Conservation (phyloP, 2,329 filamentous ascomycete species). For the Tetracladium maxilliforme region DNA sequence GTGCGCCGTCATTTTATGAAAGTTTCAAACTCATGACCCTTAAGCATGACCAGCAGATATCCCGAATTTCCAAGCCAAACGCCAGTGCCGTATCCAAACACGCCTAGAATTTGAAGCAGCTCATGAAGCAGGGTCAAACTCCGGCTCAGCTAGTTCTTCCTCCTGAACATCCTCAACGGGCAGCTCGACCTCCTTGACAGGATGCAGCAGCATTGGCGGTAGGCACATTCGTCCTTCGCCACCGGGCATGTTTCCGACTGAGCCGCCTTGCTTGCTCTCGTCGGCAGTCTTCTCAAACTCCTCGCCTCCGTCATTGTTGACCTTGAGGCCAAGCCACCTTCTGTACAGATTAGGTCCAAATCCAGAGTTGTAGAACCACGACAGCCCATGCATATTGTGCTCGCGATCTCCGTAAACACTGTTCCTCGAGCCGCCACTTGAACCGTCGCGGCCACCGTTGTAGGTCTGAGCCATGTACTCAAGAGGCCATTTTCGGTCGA, state of each 20-base stretch:
- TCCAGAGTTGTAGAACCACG: constrained; percentile 82
- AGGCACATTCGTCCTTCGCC: constrained; percentile 82
- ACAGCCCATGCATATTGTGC: constrained; percentile 75
- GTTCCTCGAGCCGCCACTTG: constrained; percentile 56
- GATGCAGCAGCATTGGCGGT: constrained; percentile 79
- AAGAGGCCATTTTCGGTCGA: constrained; percentile 75
- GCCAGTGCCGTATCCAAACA: not conserved
- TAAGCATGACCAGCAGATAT: no score
- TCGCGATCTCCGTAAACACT: constrained; percentile 73
- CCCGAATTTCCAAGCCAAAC: not conserved
- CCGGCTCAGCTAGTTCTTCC: constrained; percentile 8
- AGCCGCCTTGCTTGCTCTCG: constrained; percentile 30
- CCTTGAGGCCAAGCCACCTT: constrained; percentile 71
- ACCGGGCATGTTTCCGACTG: constrained; percentile 38
- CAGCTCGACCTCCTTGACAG: constrained; percentile 62
- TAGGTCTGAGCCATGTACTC: constrained; percentile 64
- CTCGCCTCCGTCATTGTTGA: constrained; percentile 67
- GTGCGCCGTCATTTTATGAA: no score
- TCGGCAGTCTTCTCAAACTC: constrained; percentile 52
- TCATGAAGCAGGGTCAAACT: constrained; percentile 16
- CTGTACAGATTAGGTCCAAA: constrained; percentile 73
- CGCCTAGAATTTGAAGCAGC: constrained; percentile 1
- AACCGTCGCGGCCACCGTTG: constrained; percentile 65
- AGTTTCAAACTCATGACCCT: no score
- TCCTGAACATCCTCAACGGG: constrained; percentile 10